These are phyloP conservation scores for Nitzschia sp. DNA, from an alignment of 108 stramenopile genomes.

Conservation along the genomic window DNA sequence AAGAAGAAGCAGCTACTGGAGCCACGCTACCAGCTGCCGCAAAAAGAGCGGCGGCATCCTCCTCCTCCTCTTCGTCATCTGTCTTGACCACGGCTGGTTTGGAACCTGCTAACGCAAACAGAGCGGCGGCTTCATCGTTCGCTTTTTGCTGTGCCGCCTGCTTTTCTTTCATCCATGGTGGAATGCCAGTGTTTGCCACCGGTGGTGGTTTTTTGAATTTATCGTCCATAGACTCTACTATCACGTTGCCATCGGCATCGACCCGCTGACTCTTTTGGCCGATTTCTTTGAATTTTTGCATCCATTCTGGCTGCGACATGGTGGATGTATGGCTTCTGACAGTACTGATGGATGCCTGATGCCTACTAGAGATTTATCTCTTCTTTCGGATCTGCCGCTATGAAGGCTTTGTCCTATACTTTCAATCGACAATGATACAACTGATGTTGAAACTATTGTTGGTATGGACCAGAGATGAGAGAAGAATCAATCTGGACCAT, in stretches of 20 bases:
- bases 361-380: too few species aligned
- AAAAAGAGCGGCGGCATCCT: slow-evolving; percentile 18
- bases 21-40: not conserved
- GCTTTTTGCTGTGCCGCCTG: not conserved
- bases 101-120: slow-evolving; percentile 2
- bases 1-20: slow-evolving; percentile 7
- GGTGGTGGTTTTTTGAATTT: not conserved
- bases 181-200: not conserved
- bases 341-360: too few species aligned
- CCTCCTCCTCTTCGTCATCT: slow-evolving; percentile 11
- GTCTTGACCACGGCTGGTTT: not conserved
- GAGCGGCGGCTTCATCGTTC: not conserved
- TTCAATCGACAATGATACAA: too few species aligned
- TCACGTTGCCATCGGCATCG: not conserved
- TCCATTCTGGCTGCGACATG: slow-evolving; percentile 41
- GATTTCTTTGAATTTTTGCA: slow-evolving; percentile 34
- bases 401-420: too few species aligned
- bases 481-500: too few species aligned
- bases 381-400: too few species aligned
- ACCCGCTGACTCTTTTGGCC: slow-evolving; percentile 30
- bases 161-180: slow-evolving; percentile 2
- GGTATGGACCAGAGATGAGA: too few species aligned
- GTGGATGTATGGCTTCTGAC: not conserved
- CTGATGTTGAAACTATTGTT: too few species aligned
- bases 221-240: not conserved